Evolutionary conservation across 495 filamentous ascomycete species (phyloP).

Genomic region (Rostrohypoxylon terebratum): DNA sequence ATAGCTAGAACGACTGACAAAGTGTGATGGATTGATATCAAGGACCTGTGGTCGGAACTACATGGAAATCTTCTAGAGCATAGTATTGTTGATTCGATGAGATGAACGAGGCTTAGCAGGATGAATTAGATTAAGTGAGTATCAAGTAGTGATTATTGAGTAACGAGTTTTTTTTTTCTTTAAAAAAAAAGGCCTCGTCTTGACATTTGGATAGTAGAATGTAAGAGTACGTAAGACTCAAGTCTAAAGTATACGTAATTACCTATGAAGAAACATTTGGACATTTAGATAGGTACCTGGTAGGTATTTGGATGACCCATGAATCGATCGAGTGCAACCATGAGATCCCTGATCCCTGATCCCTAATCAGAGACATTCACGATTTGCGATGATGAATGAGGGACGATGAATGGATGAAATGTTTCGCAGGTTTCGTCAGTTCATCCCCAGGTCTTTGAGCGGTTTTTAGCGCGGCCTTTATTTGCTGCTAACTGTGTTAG

Average conservation of each 20-base stretch:
- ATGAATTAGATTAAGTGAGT: not conserved
- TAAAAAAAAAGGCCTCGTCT: conserved; percentile 5
- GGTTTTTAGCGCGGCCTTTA: conserved; percentile 26
- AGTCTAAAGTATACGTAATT: conserved; percentile 45
- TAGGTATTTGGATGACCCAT: conserved; percentile 34
- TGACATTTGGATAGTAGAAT: not conserved
- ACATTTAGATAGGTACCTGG: no score
- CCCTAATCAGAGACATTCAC: conserved; percentile 9
- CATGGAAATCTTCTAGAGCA: not conserved
- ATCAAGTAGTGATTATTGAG: not conserved
- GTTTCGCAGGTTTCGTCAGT: conserved; percentile 1
- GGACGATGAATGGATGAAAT: conserved; percentile 21
- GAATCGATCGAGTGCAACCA: conserved; percentile 41
- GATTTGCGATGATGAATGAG: conserved; percentile 25
- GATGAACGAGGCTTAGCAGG: not conserved
- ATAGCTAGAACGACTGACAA: not conserved
- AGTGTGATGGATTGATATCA: not conserved
- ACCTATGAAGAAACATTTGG: not conserved
- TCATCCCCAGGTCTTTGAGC: conserved; percentile 24
- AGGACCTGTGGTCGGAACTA: not conserved
- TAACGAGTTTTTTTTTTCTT: not conserved
- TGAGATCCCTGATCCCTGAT: conserved; percentile 24
- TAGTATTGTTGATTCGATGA: conserved; percentile 5
- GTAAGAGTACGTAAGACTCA: not conserved
- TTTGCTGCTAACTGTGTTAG: conserved; percentile 28